phyloP scores from a whole-genome alignment of 352 stramenopile species.

The Phytophthora constricta region DNA sequence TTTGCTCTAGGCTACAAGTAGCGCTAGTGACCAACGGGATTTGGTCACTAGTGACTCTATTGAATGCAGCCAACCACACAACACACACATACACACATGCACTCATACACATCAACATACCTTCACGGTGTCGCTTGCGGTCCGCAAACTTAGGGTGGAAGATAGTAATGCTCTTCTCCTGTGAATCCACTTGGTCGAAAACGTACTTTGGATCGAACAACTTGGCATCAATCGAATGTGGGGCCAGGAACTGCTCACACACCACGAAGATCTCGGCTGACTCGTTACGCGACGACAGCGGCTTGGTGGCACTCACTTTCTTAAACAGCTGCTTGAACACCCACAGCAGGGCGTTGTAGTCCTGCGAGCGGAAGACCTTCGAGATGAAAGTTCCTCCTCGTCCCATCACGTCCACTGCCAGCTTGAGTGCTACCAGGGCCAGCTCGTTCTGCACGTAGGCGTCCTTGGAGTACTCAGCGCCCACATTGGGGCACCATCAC shows the following conservation, averaged over 20 bases:
- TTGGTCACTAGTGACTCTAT: constrained; percentile 90
- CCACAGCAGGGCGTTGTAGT: constrained; percentile 99
- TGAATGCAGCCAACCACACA: constrained; percentile 79
- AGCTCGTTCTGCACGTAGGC: constrained; percentile 99
- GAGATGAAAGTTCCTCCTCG: constrained; percentile 93
- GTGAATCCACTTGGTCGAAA: constrained; percentile 94
- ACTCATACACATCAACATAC: constrained; percentile 65
- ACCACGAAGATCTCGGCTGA: constrained; percentile 99
- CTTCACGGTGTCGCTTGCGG: constrained; percentile 94
- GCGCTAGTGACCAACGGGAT: constrained; percentile 81
- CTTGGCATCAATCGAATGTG: constrained; percentile 97
- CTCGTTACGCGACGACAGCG: constrained; percentile 96
- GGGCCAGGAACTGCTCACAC: constrained; percentile 95
- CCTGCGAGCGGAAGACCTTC: constrained; percentile 98
- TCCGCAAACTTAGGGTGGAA: constrained; percentile 98
- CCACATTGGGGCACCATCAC: constrained; percentile 99
- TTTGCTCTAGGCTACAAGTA: constrained; percentile 91
- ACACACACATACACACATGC: constrained; percentile 32
- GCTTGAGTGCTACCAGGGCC: constrained; percentile 95
- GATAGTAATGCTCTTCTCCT: constrained; percentile 93
- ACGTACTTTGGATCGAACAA: constrained; percentile 98
- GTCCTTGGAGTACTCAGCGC: constrained; percentile 97
- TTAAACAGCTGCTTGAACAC: constrained; percentile 99
- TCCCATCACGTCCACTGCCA: constrained; percentile 97
- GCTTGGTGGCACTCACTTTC: constrained; percentile 98